phyloP scores from a whole-genome alignment of 148 eudicot genomes.

The Cornus kousa region DNA sequence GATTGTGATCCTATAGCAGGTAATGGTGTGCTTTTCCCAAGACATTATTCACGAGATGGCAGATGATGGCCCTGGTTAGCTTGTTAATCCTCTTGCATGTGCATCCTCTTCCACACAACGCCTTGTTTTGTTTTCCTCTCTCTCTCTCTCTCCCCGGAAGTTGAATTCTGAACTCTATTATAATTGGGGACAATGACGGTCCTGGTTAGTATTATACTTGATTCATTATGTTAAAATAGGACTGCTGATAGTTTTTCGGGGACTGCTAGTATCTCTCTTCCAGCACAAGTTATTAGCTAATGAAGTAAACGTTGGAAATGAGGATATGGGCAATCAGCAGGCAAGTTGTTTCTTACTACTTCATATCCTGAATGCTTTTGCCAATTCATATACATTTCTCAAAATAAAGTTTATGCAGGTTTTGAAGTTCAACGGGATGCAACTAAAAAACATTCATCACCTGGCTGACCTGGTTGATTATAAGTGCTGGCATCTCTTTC shows the following conservation, averaged over 20 bases:
- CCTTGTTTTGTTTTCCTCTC: background rate
- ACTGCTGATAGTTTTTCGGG: background rate
- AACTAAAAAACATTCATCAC: too few relatives aligned
- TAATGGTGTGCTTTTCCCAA: slow-evolving; percentile 13
- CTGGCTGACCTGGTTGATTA: too few relatives aligned
- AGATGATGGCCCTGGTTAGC: background rate
- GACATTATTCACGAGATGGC: background rate
- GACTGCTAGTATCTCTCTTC: background rate
- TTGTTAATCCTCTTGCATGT: background rate
- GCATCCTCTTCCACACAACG: background rate
- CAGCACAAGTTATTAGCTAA: slow-evolving; percentile 70
- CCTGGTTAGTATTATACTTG: too few relatives aligned
- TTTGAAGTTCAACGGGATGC: too few relatives aligned
- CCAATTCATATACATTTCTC: too few relatives aligned
- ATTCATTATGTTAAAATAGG: too few relatives aligned
- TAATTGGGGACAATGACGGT: too few relatives aligned
- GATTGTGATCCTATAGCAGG: slow-evolving; percentile 95
- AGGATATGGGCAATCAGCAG: slow-evolving; percentile 93
- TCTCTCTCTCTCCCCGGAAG: background rate
- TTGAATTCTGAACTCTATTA: background rate
- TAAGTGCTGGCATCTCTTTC: too few relatives aligned
- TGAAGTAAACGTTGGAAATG: slow-evolving; percentile 88
- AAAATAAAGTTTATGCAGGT: too few relatives aligned
- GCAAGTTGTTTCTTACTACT: slow-evolving; percentile 32
- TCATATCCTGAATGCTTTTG: background rate